Conservation (phyloP, 139 green algal genomes). For the Micromonas commoda region DNA sequence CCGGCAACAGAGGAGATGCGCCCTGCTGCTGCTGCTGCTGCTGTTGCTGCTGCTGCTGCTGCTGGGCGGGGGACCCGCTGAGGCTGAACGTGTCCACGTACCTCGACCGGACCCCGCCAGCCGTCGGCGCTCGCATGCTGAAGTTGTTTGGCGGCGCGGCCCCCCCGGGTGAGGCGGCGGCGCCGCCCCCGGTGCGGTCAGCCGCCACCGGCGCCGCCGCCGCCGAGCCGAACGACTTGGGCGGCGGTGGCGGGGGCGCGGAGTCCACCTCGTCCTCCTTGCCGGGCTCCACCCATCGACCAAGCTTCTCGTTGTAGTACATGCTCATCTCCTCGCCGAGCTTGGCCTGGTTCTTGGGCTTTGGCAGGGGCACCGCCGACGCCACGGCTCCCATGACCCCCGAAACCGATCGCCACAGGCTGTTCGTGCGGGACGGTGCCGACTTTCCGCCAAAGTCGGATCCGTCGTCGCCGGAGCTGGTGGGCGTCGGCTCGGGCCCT, state of each 20-base stretch:
- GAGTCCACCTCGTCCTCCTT: conserved; percentile 28
- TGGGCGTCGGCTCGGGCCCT: too few species aligned
- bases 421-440: not conserved
- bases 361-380: too few species aligned
- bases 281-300: conserved; percentile 51
- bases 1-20: too few species aligned
- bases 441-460: too few species aligned
- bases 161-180: too few species aligned
- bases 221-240: not conserved
- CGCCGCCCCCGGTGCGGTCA: too few species aligned
- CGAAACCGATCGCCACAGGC: not conserved
- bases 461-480: too few species aligned
- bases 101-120: not conserved
- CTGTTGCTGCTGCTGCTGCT: not conserved
- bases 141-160: not conserved
- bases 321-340: conserved; percentile 55
- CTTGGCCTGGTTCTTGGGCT: conserved; percentile 37
- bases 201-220: too few species aligned
- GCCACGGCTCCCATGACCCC: not conserved
- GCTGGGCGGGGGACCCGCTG: not conserved
- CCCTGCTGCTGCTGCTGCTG: not conserved
- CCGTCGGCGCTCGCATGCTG: not conserved
- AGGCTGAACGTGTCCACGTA: not conserved
- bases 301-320: conserved; percentile 61
- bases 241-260: conserved; percentile 13